These are phyloP conservation scores for Lonicera japonica DNA, from an alignment of 129 eudicot species.

Conservation along the genomic window DNA sequence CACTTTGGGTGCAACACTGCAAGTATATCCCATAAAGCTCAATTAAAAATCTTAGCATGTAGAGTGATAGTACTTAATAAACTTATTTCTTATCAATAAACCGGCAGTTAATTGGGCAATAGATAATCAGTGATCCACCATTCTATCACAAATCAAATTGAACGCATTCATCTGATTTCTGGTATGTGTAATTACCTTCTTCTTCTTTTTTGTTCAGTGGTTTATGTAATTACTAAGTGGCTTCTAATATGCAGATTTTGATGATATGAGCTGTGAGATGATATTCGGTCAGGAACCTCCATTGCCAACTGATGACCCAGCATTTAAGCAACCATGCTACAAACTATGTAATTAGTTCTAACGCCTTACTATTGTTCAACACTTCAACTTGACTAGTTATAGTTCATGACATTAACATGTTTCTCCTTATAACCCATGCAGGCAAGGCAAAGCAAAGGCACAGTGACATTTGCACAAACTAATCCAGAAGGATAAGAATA, in stretches of 20 bases:
- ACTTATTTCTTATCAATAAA: background rate
- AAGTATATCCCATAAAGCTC: slow-evolving; percentile 21
- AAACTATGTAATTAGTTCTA: slow-evolving; percentile 54
- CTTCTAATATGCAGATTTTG: slow-evolving; percentile 61
- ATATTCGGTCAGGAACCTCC: slow-evolving; percentile 90
- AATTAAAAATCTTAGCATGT: slow-evolving; percentile 24
- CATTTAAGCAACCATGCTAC: slow-evolving; percentile 77
- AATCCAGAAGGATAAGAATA: slow-evolving; percentile 13
- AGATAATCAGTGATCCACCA: slow-evolving; percentile 3
- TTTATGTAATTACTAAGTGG: background rate
- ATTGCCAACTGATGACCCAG: slow-evolving; percentile 57
- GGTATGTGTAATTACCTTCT: too few relatives aligned
- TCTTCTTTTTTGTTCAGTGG: too few relatives aligned
- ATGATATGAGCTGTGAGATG: slow-evolving; percentile 95
- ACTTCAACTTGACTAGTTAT: background rate
- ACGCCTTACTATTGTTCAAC: slow-evolving; percentile 6
- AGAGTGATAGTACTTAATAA: background rate
- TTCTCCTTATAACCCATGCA: slow-evolving; percentile 30
- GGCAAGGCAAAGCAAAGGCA: slow-evolving; percentile 50
- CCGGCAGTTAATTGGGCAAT: background rate
- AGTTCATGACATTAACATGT: background rate
- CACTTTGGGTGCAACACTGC: slow-evolving; percentile 46
- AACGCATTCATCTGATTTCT: background rate
- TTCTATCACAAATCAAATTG: background rate
- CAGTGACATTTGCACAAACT: slow-evolving; percentile 39